phyloP scores from a whole-genome alignment of 1,284 basidiomycete genomes.

The Rhodofomes roseus region DNA sequence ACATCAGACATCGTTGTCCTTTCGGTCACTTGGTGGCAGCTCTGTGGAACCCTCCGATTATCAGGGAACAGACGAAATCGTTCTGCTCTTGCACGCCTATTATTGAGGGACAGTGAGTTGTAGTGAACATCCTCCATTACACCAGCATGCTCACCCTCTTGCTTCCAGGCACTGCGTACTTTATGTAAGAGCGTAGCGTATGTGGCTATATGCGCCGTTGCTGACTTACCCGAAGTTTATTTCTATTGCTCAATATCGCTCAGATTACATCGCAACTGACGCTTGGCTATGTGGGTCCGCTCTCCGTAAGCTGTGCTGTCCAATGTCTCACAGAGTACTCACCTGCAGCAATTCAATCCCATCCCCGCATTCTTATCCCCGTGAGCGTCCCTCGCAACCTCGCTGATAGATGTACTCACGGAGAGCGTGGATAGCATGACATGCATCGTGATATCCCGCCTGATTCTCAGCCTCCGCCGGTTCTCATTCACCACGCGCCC shows the following conservation, averaged over 20 bases:
- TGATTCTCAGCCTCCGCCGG: neutral
- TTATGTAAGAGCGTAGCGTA: neutral
- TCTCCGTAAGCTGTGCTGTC: no score
- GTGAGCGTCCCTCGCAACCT: neutral
- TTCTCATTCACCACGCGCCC: neutral
- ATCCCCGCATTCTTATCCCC: neutral
- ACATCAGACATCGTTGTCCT: neutral
- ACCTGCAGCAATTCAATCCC: neutral
- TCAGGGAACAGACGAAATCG: neutral
- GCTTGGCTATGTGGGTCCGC: no score
- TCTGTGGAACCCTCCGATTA: neutral
- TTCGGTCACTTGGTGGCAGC: neutral
- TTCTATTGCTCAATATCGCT: neutral
- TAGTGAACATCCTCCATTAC: neutral
- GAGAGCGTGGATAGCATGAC: neutral
- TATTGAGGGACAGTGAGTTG: neutral
- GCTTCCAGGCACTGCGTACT: neutral
- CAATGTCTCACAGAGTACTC: no score
- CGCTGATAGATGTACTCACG: neutral
- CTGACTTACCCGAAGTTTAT: neutral
- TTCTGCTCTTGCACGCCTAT: neutral
- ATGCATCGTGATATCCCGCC: neutral
- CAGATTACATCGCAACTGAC: neutral
- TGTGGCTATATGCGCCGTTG: neutral
- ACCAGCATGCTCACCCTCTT: neutral